phyloP scores from a whole-genome alignment of 768 basidiomycete genomes.

The Macrolepiota albuminosa region DNA sequence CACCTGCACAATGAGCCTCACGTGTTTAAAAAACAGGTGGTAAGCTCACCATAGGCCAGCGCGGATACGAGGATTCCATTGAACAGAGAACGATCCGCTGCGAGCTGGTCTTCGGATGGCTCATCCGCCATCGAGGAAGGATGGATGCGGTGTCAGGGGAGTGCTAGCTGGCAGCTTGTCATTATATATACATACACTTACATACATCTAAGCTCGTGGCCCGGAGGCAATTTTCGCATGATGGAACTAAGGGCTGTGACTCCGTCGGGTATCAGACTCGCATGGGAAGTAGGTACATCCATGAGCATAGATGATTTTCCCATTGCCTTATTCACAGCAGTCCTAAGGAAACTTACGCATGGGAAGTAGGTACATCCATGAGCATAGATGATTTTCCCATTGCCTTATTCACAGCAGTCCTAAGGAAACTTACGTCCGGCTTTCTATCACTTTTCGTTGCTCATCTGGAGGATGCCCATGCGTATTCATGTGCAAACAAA shows the following conservation, averaged over 20 bases:
- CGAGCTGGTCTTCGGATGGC: not conserved
- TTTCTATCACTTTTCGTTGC: not conserved
- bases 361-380: not conserved
- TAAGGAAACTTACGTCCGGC: not conserved
- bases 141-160: slow-evolving; percentile 11
- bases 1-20: slow-evolving; percentile 7
- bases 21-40: not conserved
- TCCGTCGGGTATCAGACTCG: slow-evolving; percentile 2
- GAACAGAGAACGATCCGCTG: slow-evolving; percentile 12
- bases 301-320: not conserved
- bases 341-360: not conserved
- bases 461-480: not conserved
- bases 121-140: slow-evolving; percentile 5
- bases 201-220: slow-evolving; percentile 3
- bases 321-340: not conserved
- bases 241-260: slow-evolving; percentile 11
- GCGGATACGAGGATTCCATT: slow-evolving; percentile 14
- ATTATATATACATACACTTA: slow-evolving; percentile 5
- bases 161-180: slow-evolving; percentile 7
- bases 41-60: slow-evolving; percentile 16
- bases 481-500: not conserved
- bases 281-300: not conserved
- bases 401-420: not conserved
- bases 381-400: not conserved
- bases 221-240: slow-evolving; percentile 9